Evolutionary conservation across 768 basidiomycete genomes (phyloP), one percentile per base, ranked within the genome.

Genomic region (Collybia sordida): DNA sequence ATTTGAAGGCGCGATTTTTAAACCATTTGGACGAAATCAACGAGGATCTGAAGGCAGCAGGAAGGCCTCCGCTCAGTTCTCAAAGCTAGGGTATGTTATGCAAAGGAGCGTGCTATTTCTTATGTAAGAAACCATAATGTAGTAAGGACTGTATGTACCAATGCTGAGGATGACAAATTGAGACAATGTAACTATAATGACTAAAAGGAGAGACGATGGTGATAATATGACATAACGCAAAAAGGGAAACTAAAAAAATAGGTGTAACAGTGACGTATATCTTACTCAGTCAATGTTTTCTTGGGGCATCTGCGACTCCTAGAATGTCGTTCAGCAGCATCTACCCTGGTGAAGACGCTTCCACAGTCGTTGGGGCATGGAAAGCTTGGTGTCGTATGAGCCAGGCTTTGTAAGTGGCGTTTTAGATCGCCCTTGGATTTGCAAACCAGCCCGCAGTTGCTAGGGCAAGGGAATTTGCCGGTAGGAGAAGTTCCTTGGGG

Each of bases 11-110:
- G 4, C 71, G 81, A 43, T 85, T 87, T 62, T 58, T 83, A 63
- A 73, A 79, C 52, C 81, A 83, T 53, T 59, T 84, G 24, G 77
- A 78, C 25, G 65, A 82, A 52, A 72, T 85, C 48, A 81, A 85
- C 53, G 69, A 65, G 2, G 74, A 79, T 45, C 61, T 80, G 48
- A 70, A 72, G 49, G 66, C 67, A 22, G 65, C 68, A 11, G 76
- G 76, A 4, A 64, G 77, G 15, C 66, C 72, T 3, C 57, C 47
- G 17, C 47, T 71, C 12, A 64, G 62, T 18, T 2, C 41, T 36
- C 38, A 28, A 14, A 40, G 11, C 25, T 2, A 23, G n/a, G 27
- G 7, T 14, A 17, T 25, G 36, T 21, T 15, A 39, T 12, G 27
- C 4, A 37, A 49, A 42, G 8, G 47, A 48, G 18, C 7, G 45